Base-by-base conservation (phyloP, 352 stramenopile genomes). In the Lagenidium giganteum region DNA sequence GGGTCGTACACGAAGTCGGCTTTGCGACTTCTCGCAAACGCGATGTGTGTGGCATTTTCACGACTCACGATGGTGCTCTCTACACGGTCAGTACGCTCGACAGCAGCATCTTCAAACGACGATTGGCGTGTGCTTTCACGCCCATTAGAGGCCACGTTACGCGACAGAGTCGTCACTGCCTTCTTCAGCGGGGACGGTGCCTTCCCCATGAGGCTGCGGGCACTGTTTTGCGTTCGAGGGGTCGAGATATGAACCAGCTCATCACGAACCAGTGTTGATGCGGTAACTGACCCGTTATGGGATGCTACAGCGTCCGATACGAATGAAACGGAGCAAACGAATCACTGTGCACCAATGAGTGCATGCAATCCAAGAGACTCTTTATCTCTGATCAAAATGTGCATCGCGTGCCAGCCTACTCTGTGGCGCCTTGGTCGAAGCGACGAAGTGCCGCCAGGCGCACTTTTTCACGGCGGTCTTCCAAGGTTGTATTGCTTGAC, bases 11-110 rank as follows among this genome's bases (percentile, higher is more conserved):
- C 67, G 22, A 82, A 82, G 24, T 80, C 73, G 26, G 70, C 53
- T 25, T 64, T 80, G 32, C 72, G 72, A 47, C 72, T 83, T 30
- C 22, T 71, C 28, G 67, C 58, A 45, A 81, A 86, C 28, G 73
- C 73, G 4, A 58, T 29, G 35, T 86, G 73, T 14, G 67, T 78
- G 8, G 67, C 73, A n/a, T 51, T 82, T 24, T 86, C 70, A 11
- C 73, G 65, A 26, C 51, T 80, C 28, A 83, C 61, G 20, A 75
- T 64, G 18, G 70, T 71, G 44, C 67, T 83, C 29, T 83, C 67
- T 5, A 72, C 47, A 0, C 57, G 53, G 30, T 67, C 53, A 16
- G 53, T 28, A 11, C 33, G 40, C 18, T 49, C 42, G 9, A 25
- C 17, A 17, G 47, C 34, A n/a, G 39, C 14, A 30, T 16, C 47